phyloP scores from a whole-genome alignment of 805 yeast species.

The Hanseniaspora occidentalis region DNA sequence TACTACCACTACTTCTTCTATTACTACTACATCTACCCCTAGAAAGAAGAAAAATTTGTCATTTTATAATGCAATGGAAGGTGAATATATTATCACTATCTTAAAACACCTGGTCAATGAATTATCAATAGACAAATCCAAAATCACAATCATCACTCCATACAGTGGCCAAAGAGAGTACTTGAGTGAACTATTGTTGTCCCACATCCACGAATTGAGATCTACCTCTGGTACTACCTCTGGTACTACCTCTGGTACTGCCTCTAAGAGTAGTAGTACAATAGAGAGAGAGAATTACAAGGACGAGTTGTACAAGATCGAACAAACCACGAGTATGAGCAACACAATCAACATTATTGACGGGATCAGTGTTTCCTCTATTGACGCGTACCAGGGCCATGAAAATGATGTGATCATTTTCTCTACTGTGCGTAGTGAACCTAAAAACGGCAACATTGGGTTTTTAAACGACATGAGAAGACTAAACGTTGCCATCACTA shows the following conservation, averaged over 20 bases:
- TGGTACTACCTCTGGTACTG: neutral
- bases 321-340: constrained; percentile 3
- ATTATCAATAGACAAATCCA: constrained; percentile 34
- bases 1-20: too few species aligned
- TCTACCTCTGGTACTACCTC: neutral
- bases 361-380: constrained; percentile 39
- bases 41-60: constrained; percentile 39
- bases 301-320: constrained; percentile 9
- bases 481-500: constrained; percentile 60
- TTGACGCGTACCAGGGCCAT: constrained; percentile 91
- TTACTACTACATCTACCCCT: too few species aligned
- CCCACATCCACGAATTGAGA: neutral
- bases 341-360: constrained; percentile 26
- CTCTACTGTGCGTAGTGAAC: constrained; percentile 65
- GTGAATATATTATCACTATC: constrained; percentile 45
- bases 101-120: constrained; percentile 34
- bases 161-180: constrained; percentile 51
- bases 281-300: constrained; percentile 16
- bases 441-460: constrained; percentile 37
- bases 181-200: neutral
- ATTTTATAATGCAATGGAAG: constrained; percentile 67
- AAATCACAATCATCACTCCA: constrained; percentile 63
- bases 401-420: constrained; percentile 73
- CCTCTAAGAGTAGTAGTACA: constrained; percentile 7
- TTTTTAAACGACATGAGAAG: constrained; percentile 50